Evolutionary conservation across 495 filamentous ascomycete species (phyloP).

Genomic region (Hypomontagnella monticulosa): DNA sequence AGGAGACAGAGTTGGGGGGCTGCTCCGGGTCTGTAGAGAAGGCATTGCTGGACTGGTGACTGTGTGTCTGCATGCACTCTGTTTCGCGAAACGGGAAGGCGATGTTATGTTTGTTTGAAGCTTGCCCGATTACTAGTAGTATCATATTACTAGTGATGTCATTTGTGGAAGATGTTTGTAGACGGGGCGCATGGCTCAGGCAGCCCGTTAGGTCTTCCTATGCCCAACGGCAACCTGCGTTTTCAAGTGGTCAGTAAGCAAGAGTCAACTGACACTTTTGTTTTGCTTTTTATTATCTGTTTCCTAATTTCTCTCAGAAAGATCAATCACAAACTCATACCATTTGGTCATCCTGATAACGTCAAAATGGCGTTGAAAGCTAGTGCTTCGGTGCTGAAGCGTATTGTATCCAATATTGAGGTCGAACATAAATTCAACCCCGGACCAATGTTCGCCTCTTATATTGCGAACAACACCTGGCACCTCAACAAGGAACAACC

Average conservation of each 20-base stretch:
- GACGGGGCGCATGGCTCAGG: no score
- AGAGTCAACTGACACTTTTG: no score
- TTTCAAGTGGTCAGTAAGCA: no score
- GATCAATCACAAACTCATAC: neutral
- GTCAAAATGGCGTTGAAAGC: conserved; percentile 8
- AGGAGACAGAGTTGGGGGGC: neutral
- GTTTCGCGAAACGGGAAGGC: neutral
- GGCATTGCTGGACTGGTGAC: conserved; percentile 32
- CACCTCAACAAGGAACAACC: neutral
- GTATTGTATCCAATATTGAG: conserved; percentile 31
- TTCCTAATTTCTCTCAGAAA: no score
- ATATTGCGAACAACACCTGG: conserved; percentile 1
- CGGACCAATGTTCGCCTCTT: conserved; percentile 21
- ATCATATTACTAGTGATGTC: no score
- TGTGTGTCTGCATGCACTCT: neutral
- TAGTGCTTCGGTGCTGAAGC: conserved; percentile 11
- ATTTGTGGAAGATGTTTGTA: no score
- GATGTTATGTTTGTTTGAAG: neutral
- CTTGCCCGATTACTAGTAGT: no score
- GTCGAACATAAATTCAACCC: conserved; percentile 38
- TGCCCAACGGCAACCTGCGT: no score
- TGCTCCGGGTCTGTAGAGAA: conserved; percentile 28
- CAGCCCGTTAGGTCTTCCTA: no score
- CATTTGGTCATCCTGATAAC: neutral
- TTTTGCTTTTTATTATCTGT: no score